These are phyloP conservation scores for Botryotinia calthae DNA, from an alignment of 2,329 filamentous ascomycete genomes.

Conservation along the genomic window DNA sequence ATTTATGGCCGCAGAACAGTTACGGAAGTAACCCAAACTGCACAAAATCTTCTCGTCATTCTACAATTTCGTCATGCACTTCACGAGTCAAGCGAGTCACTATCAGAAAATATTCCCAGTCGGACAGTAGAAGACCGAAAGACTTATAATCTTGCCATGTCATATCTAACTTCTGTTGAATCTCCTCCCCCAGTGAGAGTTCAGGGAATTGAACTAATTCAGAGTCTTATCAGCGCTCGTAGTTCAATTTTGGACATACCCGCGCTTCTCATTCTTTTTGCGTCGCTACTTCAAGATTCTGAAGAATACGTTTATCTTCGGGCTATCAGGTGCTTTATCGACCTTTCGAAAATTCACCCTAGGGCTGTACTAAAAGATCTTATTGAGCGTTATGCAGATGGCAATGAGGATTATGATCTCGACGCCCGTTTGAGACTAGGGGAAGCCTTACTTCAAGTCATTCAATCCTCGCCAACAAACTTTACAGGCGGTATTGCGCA, in stretches of 20 bases:
- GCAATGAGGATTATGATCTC: slow-evolving; percentile 54
- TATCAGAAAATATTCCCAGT: slow-evolving; percentile 39
- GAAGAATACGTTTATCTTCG: slow-evolving; percentile 71
- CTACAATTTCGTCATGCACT: slow-evolving; percentile 56
- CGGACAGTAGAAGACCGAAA: slow-evolving; percentile 57
- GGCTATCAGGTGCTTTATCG: slow-evolving; percentile 61
- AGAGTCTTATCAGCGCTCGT: slow-evolving; percentile 52
- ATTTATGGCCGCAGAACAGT: slow-evolving; percentile 42
- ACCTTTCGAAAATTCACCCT: slow-evolving; percentile 60
- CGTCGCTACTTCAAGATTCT: slow-evolving; percentile 60
- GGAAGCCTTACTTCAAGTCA: slow-evolving; percentile 62
- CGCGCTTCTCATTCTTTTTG: slow-evolving; percentile 60
- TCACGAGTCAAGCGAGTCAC: slow-evolving; percentile 40
- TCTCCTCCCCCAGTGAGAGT: slow-evolving; percentile 65
- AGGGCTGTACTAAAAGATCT: slow-evolving; percentile 61
- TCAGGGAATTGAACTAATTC: slow-evolving; percentile 61
- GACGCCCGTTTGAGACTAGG: slow-evolving; percentile 67
- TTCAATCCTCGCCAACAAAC: slow-evolving; percentile 57
- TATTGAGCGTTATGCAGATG: slow-evolving; percentile 65
- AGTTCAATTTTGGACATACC: slow-evolving; percentile 65
- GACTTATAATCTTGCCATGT: slow-evolving; percentile 60
- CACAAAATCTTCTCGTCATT: slow-evolving; percentile 54
- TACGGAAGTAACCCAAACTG: slow-evolving; percentile 50
- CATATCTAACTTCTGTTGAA: slow-evolving; percentile 60
- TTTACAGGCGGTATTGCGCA: slow-evolving; percentile 54